phyloP scores from a whole-genome alignment of 1,284 basidiomycete species.

The Heterobasidion occidentale region DNA sequence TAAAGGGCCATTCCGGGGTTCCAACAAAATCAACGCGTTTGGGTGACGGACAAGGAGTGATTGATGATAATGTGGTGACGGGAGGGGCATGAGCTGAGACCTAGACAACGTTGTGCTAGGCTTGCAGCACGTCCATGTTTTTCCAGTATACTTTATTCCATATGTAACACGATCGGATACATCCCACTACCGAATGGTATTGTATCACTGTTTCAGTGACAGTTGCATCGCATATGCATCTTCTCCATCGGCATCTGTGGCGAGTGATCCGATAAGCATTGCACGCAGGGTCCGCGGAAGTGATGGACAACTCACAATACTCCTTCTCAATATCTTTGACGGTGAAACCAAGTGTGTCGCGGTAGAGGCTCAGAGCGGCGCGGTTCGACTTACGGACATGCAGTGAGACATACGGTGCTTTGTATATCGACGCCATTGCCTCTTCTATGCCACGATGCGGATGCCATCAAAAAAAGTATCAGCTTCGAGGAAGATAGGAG shows the following conservation, averaged over 20 bases:
- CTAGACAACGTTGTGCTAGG: too few species aligned
- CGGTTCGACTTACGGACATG: conserved; percentile 87
- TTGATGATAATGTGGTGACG: too few species aligned
- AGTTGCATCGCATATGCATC: conserved; percentile 88
- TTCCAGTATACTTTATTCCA: too few species aligned
- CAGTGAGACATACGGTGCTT: conserved; percentile 70
- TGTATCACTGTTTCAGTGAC: conserved; percentile 30
- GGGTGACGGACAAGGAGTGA: too few species aligned
- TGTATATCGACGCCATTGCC: conserved; percentile 80
- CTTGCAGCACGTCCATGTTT: too few species aligned
- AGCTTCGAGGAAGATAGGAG: neutral
- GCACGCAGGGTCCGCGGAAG: neutral
- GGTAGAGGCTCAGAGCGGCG: conserved; percentile 78
- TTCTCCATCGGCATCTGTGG: conserved; percentile 83
- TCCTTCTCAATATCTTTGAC: conserved; percentile 70
- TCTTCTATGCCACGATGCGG: conserved; percentile 45
- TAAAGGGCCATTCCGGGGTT: too few species aligned
- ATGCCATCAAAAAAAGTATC: neutral
- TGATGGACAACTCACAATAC: conserved; percentile 60
- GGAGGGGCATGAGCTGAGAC: too few species aligned
- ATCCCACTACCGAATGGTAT: too few species aligned
- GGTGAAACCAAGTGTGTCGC: conserved; percentile 77
- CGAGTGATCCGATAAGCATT: conserved; percentile 1
- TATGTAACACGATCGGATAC: too few species aligned
- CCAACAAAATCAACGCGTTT: too few species aligned